These are phyloP conservation scores for Penicillium sp. DNA, from an alignment of 2,329 filamentous ascomycete genomes.

Conservation along the genomic window DNA sequence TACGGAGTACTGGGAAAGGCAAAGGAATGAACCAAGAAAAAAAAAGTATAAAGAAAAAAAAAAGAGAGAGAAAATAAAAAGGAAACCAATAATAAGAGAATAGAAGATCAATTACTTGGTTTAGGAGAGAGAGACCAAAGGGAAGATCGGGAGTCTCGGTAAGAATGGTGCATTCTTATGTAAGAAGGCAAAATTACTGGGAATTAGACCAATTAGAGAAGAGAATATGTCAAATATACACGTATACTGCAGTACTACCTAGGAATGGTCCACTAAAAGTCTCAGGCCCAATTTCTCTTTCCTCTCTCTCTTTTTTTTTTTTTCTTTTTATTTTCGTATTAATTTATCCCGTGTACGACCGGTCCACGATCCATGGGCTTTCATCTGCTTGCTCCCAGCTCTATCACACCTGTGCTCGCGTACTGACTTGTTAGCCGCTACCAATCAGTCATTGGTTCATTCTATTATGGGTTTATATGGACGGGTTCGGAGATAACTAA, in stretches of 20 bases:
- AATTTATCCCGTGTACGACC: slow-evolving; percentile 15
- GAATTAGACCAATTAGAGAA: not conserved
- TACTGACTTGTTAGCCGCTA: slow-evolving; percentile 21
- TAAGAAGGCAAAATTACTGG: slow-evolving; percentile 10
- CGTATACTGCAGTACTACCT: not conserved
- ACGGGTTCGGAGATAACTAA: not conserved
- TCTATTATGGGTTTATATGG: not conserved
- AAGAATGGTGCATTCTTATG: slow-evolving; percentile 21
- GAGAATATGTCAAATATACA: not conserved
- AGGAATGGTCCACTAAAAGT: slow-evolving; percentile 2
- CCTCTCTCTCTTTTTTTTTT: not conserved
- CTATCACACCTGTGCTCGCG: slow-evolving; percentile 8
- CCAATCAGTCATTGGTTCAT: slow-evolving; percentile 10
- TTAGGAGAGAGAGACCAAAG: not conserved
- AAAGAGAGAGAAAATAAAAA: not conserved
- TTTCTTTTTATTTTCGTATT: not conserved
- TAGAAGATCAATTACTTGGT: slow-evolving; percentile 22
- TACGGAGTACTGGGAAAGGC: slow-evolving; percentile 25
- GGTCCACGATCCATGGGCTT: slow-evolving; percentile 10
- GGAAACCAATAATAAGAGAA: slow-evolving; percentile 3
- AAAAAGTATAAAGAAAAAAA: slow-evolving; percentile 2
- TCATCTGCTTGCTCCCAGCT: not conserved
- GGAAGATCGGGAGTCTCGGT: slow-evolving; percentile 17
- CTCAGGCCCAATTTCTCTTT: not conserved
- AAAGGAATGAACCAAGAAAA: slow-evolving; percentile 31